Base-by-base conservation (phyloP, 805 yeast species). In the Ogataea wickerhamii region DNA sequence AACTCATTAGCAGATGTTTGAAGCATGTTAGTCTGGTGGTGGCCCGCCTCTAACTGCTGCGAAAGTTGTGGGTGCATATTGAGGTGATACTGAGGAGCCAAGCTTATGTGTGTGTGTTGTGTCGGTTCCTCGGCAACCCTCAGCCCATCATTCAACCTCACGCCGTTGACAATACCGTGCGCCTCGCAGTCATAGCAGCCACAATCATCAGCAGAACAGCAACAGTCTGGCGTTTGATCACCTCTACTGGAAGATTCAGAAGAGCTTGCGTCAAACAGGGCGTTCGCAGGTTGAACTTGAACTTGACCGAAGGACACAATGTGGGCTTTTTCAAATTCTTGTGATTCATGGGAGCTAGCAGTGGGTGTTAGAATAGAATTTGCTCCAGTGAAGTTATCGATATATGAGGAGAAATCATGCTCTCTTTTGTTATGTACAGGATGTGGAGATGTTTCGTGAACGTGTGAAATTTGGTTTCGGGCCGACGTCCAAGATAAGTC, bases 81-180 rank as follows among this genome's bases (percentile, higher is more conserved):
- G n/a, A n/a, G n/a, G n/a, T n/a, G n/a, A n/a, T n/a, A n/a, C n/a
- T n/a, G n/a, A n/a, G n/a, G n/a, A 5, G 36, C 35, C 8, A 12
- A 12, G 6, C 23, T 5, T 29, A 22, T 22, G 8, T 8, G 25
- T 12, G 25, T 22, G 25, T 22, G 8, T 22, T 12, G 11, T 22
- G 12, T 12, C 12, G 25, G 12, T 12, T 22, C 25, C 8, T 30
- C 4, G 3, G 49, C 37, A 6, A 58, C 61, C 7, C 45, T 25
- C 2, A 45, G 44, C n/a, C 63, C 64, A 41, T 58, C 63, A 2
- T 46, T 29, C 4, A 55, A 7, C 18, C 64, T 43, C 3, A 61
- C 36, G 7, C 67, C 67, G 28, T 56, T 43, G 1, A 46, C 46
- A 4, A 62, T 61, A 2, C 64, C 64, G 43, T 63, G 68, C 6